Evolutionary conservation across 768 basidiomycete species (phyloP).

Genomic region (Boletus insuetus): DNA sequence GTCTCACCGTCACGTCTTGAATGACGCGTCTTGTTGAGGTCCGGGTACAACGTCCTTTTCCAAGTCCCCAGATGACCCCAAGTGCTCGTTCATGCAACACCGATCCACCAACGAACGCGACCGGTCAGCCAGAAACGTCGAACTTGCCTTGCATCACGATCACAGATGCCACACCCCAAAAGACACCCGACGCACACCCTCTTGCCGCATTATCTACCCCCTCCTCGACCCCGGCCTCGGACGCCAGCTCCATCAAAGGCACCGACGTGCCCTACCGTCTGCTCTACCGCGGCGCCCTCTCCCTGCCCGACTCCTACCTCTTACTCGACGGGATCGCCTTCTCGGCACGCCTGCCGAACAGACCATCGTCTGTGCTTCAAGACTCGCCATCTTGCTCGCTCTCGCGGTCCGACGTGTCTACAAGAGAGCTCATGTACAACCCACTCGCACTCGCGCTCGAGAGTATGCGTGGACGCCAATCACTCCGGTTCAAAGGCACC

Average conservation of each 20-base stretch:
- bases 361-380: conserved; percentile 26
- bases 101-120: neutral
- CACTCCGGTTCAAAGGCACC: conserved; percentile 55
- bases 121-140: neutral
- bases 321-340: conserved; percentile 75
- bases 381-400: conserved; percentile 21
- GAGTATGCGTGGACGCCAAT: conserved; percentile 74
- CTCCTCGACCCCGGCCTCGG: neutral
- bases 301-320: conserved; percentile 69
- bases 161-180: conserved; percentile 24
- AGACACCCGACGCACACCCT: neutral
- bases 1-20: too few species aligned
- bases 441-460: conserved; percentile 71
- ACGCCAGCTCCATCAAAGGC: conserved; percentile 1
- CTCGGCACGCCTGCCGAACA: conserved; percentile 43
- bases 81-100: neutral
- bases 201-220: neutral
- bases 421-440: conserved; percentile 53
- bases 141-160: conserved; percentile 7
- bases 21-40: neutral
- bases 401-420: conserved; percentile 25
- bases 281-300: conserved; percentile 73
- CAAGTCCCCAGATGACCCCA: neutral
- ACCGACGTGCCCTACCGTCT: conserved; percentile 41
- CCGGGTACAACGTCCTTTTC: neutral